Conservation (phyloP, 2,329 filamentous ascomycete genomes). For the Diaporthe vexans region DNA sequence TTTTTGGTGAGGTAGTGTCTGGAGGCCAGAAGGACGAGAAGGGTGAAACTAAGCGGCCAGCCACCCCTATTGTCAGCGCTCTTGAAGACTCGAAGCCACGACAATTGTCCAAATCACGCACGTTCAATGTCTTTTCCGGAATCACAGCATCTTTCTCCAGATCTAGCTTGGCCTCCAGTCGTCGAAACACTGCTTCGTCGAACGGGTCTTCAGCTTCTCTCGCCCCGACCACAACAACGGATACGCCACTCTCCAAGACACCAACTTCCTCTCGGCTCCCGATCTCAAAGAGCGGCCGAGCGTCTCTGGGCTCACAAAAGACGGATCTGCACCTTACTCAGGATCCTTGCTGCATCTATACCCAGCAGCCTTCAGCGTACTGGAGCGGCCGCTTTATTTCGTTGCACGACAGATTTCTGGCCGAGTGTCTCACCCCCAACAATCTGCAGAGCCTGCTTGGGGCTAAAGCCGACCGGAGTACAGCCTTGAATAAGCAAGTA, state of each 20-base stretch:
- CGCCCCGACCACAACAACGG: conserved; percentile 35
- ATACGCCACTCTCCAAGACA: conserved; percentile 6
- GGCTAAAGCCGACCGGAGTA: conserved; percentile 36
- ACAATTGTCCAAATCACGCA: conserved; percentile 35
- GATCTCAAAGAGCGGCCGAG: conserved; percentile 23
- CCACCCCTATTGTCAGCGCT: background rate
- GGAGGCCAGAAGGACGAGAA: background rate
- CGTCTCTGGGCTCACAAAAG: conserved; percentile 32
- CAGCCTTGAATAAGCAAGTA: conserved; percentile 14
- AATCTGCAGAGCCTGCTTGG: conserved; percentile 45
- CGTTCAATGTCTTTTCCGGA: conserved; percentile 37
- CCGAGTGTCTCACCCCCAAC: conserved; percentile 51
- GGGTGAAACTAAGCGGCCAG: background rate
- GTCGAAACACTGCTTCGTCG: conserved; percentile 30
- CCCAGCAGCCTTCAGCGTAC: conserved; percentile 64
- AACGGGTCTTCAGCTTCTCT: conserved; percentile 34
- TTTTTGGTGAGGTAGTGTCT: background rate
- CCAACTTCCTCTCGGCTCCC: background rate
- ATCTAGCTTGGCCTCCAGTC: conserved; percentile 33
- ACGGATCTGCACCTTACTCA: conserved; percentile 40
- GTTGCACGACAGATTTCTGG: conserved; percentile 67
- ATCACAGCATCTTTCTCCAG: conserved; percentile 39
- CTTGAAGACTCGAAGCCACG: conserved; percentile 22
- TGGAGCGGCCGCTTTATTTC: conserved; percentile 74
- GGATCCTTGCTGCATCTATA: conserved; percentile 52